Conservation (phyloP, 2,329 filamentous ascomycete species). For the Spiromastix sp. region DNA sequence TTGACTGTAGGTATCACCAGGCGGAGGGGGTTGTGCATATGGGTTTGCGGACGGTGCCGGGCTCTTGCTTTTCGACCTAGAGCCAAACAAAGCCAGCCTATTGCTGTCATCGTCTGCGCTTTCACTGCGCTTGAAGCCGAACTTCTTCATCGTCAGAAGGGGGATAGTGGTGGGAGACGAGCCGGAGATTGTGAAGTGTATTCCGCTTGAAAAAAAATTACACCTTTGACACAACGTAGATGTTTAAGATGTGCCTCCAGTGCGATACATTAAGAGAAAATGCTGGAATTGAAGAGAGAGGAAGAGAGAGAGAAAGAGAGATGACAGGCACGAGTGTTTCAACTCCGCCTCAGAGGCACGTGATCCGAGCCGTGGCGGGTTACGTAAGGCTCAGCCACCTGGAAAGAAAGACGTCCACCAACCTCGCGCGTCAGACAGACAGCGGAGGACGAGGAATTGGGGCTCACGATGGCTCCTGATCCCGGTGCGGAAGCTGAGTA, state of each 20-base stretch:
- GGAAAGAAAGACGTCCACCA: not conserved
- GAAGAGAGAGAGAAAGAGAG: too few relatives aligned
- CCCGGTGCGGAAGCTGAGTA: slow-evolving; percentile 36
- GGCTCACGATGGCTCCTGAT: slow-evolving; percentile 33
- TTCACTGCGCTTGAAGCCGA: slow-evolving; percentile 43
- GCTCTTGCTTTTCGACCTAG: slow-evolving; percentile 44
- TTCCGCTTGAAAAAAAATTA: too few relatives aligned
- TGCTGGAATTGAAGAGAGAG: too few relatives aligned
- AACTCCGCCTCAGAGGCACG: not conserved
- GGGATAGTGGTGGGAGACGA: too few relatives aligned
- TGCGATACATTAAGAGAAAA: too few relatives aligned
- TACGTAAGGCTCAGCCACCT: not conserved
- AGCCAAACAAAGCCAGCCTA: slow-evolving; percentile 50
- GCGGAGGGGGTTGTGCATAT: slow-evolving; percentile 43
- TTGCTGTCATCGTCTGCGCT: slow-evolving; percentile 42
- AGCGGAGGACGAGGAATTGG: too few relatives aligned
- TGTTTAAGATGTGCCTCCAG: too few relatives aligned
- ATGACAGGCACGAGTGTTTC: too few relatives aligned
- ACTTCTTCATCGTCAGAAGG: slow-evolving; percentile 17
- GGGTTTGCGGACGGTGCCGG: slow-evolving; percentile 43
- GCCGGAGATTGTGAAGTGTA: too few relatives aligned
- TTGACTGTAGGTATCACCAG: slow-evolving; percentile 44
- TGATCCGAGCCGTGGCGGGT: not conserved
- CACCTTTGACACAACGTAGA: too few relatives aligned
- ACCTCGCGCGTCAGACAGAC: too few relatives aligned